These are phyloP conservation scores for Monilinia laxa DNA, from an alignment of 2,329 filamentous ascomycete genomes.

Conservation along the genomic window DNA sequence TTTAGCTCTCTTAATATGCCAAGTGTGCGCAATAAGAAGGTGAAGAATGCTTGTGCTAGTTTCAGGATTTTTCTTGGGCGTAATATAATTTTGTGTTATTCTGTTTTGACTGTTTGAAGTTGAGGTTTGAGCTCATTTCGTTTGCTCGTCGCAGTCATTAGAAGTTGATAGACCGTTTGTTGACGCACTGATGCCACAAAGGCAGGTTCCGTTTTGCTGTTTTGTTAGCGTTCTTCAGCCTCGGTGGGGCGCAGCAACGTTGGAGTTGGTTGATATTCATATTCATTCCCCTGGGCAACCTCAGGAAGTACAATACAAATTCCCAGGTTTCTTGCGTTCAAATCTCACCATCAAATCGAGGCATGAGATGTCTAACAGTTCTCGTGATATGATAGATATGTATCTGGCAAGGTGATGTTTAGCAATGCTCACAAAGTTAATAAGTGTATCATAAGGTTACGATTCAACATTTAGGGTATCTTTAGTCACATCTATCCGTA, in stretches of 20 bases:
- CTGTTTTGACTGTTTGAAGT: constrained; percentile 2
- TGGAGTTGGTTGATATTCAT: too few species aligned
- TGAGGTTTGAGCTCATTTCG: constrained; percentile 11
- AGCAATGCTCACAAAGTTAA: constrained; percentile 4
- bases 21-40: constrained; percentile 3
- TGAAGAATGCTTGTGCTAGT: neutral
- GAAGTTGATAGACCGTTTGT: neutral
- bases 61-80: neutral
- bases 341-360: too few species aligned
- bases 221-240: constrained; percentile 12
- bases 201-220: constrained; percentile 9
- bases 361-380: too few species aligned
- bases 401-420: neutral
- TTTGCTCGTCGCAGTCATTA: constrained; percentile 11
- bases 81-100: neutral
- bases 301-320: too few species aligned
- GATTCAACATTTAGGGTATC: constrained; percentile 30
- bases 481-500: constrained; percentile 26
- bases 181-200: constrained; percentile 12
- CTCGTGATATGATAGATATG: too few species aligned
- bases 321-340: too few species aligned
- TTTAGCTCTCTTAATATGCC: neutral
- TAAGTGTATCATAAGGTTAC: neutral
- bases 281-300: too few species aligned
- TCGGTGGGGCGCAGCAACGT: constrained; percentile 14